A percentile compares a stretch with the other conserved stretches of the same genome.
Evolutionary conservation across 148 eudicot species (phyloP).

Genomic region (Chenopodium album): DNA sequence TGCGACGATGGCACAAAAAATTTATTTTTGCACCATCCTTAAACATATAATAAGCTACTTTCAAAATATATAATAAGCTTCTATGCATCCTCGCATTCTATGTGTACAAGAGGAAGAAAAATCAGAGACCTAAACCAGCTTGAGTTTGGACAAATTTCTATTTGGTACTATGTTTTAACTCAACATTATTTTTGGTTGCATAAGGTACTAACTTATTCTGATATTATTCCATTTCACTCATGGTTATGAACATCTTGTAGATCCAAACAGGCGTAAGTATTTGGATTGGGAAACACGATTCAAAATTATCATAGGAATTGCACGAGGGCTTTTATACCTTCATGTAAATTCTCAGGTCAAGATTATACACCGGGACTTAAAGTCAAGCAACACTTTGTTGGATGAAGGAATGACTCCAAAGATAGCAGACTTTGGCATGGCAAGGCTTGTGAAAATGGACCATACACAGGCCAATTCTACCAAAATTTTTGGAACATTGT

Average conservation of each 20-base stretch:
- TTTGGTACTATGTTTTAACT: slow-evolving; percentile 11
- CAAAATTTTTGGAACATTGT: slow-evolving; percentile 32
- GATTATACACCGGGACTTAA: slow-evolving; percentile 35
- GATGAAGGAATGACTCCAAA: slow-evolving; percentile 33
- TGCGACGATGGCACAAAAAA: too few relatives aligned
- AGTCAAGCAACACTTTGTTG: slow-evolving; percentile 33
- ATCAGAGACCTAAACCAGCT: neutral
- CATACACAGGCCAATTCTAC: slow-evolving; percentile 18
- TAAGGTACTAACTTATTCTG: too few relatives aligned
- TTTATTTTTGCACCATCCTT: too few relatives aligned
- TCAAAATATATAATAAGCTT: too few relatives aligned
- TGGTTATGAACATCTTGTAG: slow-evolving; percentile 4
- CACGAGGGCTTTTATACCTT: slow-evolving; percentile 33
- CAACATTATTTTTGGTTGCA: too few relatives aligned
- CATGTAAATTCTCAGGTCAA: slow-evolving; percentile 31
- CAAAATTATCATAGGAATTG: slow-evolving; percentile 30
- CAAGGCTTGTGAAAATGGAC: slow-evolving; percentile 20
- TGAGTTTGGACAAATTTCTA: slow-evolving; percentile 24
- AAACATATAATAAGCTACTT: too few relatives aligned
- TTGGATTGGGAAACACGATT: slow-evolving; percentile 29
- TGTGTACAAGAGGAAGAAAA: too few relatives aligned
- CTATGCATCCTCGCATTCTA: too few relatives aligned
- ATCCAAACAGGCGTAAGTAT: slow-evolving; percentile 1
- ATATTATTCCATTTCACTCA: too few relatives aligned
- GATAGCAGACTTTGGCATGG: slow-evolving; percentile 39